Evolutionary conservation across 345 rosid genomes (phyloP), one percentile per base, ranked within the genome.

Genomic region (Psidium friedrichsthalianum): DNA sequence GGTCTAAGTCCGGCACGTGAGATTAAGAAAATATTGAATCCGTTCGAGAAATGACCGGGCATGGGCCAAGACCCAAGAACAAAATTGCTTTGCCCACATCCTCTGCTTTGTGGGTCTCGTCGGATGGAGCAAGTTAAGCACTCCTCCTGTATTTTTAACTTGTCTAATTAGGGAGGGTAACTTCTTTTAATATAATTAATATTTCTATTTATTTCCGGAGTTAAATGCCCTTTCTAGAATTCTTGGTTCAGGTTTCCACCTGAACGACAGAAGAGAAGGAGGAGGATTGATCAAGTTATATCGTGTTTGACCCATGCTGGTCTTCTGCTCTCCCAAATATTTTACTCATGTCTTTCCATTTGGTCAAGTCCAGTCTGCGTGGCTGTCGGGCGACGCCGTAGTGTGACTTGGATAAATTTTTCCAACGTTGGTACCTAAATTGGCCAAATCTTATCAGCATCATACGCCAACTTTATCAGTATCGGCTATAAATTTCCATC

Each of bases 361-460:
- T 16, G 42, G 36, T 64, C 76, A 20, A 64, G 16, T 36, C 11
- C 1, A 8, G 1, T 15, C 36, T 64, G 42, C 15, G 22, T 29
- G 76, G 22, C 42, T 11, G 7, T 64, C 22, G 18, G 0, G 15
- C 11, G 5, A 64, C 1, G 0, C 29, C 0, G 3, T 8, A 64
- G 29, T 3, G 22, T 0, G 6, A 64, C 42, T 29, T 64, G 11
- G 22, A 64, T 64, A 8, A 16, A 1, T 6, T 64, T 7, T 40
- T 7, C 21, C 42, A 29, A 61, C 0, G 42, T 0, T 0, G 0
- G 76, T 1, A 0, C 27, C 42, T 16, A 29, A 14, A 29, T 7
- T 64, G 11, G 5, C 21, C 16, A 64, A 6, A 29, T 64, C 29
- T 29, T 36, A 29, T 18, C 42, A 22, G 32, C 11, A 15, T 64